Base-by-base conservation (phyloP, 345 rosid genomes). In the Gossypium arboreum region DNA sequence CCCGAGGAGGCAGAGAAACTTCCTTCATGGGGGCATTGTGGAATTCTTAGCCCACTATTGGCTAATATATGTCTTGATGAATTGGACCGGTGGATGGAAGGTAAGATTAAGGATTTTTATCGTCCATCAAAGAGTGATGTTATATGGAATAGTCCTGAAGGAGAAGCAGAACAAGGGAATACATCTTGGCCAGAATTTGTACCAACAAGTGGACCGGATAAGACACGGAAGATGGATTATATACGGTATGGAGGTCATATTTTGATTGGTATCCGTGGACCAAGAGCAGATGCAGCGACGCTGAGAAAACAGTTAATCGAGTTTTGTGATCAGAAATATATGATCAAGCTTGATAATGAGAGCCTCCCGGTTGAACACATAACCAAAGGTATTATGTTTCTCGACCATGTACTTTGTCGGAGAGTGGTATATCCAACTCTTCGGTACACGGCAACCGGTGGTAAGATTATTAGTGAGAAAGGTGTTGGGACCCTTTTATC, bases 171-270 rank as follows among this genome's bases (percentile, higher is more conserved):
- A 72, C 98, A 89, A 22, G 99, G 99, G 17, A 94, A 91, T 76
- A 91, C 98, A 45, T 94, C 97, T 39, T 94, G 99, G 98, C 98
- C 98, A 0, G 98, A 94, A 75, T 94, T 94, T 70, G 98, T 94
- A 54, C 98, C 98, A 0, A 94, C 98, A n/a, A 94, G 98, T 73
- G 97, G 98, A 34, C 98, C 98, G 12, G 98, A 94, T 80, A 94
- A 94, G 82, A 94, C 98, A 5, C 82, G 94, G 74, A 94, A 91
- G 78, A 92, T 94, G 88, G 97, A 94, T 76, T 94, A 85, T 71
- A 75, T 94, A 48, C 88, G 98, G 73, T 87, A 85, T 69, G 98
- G 98, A 16, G 98, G 98, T 77, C 98, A 94, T 72, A 88, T 94
- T 73, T 82, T 94, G 86, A 89, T 92, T 51, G 98, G 98, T 52